Evolutionary conservation across 208 protist genomes (phyloP).

Genomic region (Crithidia mellificae): DNA sequence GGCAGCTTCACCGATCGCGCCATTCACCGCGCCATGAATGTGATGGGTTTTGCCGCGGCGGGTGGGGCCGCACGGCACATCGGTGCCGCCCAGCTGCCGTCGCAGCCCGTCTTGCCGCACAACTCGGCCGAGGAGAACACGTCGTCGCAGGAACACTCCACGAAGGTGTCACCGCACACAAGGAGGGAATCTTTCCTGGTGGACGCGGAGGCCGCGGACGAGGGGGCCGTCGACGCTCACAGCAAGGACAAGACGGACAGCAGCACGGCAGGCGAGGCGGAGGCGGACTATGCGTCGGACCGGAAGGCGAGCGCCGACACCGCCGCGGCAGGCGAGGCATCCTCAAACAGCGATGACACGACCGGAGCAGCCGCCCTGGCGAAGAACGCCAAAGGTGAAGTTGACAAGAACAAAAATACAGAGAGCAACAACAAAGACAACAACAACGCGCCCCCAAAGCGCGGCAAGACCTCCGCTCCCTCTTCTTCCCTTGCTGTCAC

Average conservation of each 20-base stretch:
- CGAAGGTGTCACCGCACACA: not conserved
- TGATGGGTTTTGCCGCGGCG: constrained; percentile 6
- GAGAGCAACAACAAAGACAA: no score
- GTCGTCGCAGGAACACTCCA: constrained; percentile 3
- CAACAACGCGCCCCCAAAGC: not conserved
- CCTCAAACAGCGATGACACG: no score
- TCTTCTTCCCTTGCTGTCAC: no score
- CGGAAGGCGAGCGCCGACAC: no score
- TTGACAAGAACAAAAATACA: no score
- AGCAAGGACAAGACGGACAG: not conserved
- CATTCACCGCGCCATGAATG: constrained; percentile 5
- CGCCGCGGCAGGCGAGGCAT: no score
- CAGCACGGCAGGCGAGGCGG: not conserved
- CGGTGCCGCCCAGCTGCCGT: not conserved
- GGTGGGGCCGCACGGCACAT: not conserved
- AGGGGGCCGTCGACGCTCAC: not conserved
- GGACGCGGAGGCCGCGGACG: not conserved
- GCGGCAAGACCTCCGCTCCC: no score
- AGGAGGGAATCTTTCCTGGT: not conserved
- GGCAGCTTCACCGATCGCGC: constrained; percentile 3
- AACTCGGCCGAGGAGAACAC: constrained; percentile 2
- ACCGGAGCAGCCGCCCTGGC: no score
- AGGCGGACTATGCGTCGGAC: no score
- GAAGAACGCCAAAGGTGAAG: no score
- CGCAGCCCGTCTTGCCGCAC: not conserved